Evolutionary conservation across 2,329 filamentous ascomycete genomes (phyloP).

Genomic region (Beauveria pseudobassiana): DNA sequence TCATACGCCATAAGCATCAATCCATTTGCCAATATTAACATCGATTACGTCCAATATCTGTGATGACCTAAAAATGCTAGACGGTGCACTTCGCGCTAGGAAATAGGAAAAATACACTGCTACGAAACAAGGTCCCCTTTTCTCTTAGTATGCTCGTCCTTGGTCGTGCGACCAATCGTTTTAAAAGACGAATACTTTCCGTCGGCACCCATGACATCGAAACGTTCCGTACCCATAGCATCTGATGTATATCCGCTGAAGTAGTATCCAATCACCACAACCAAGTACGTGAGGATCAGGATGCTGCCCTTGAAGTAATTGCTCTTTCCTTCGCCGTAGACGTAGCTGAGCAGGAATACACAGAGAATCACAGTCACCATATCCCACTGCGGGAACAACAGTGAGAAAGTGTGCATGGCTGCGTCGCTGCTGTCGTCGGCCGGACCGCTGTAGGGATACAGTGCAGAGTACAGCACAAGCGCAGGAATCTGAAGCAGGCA

Average conservation of each 20-base stretch:
- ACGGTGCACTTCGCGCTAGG: background rate
- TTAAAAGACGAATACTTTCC: slow-evolving; percentile 45
- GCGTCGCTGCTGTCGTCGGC: slow-evolving; percentile 30
- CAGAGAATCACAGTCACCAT: slow-evolving; percentile 96
- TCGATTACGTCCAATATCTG: background rate
- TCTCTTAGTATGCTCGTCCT: slow-evolving; percentile 18
- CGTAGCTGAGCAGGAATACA: slow-evolving; percentile 92
- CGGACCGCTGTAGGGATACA: slow-evolving; percentile 46
- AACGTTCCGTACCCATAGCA: slow-evolving; percentile 38
- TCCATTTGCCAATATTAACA: background rate
- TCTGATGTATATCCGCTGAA: slow-evolving; percentile 56
- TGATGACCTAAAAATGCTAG: slow-evolving; percentile 7
- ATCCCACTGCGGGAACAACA: slow-evolving; percentile 98
- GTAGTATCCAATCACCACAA: slow-evolving; percentile 88
- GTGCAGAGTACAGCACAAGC: slow-evolving; percentile 81
- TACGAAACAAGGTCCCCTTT: background rate
- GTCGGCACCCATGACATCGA: slow-evolving; percentile 45
- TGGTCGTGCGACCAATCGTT: slow-evolving; percentile 42
- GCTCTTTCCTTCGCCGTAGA: slow-evolving; percentile 97
- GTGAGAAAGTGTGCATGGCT: slow-evolving; percentile 61
- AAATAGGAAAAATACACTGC: slow-evolving; percentile 3
- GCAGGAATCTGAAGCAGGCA: slow-evolving; percentile 91
- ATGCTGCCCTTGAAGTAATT: slow-evolving; percentile 99
- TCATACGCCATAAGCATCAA: too few relatives aligned
- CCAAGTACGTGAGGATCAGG: slow-evolving; percentile 83